Conservation (phyloP, 805 yeast genomes). For the Metschnikowia corniflorae region DNA sequence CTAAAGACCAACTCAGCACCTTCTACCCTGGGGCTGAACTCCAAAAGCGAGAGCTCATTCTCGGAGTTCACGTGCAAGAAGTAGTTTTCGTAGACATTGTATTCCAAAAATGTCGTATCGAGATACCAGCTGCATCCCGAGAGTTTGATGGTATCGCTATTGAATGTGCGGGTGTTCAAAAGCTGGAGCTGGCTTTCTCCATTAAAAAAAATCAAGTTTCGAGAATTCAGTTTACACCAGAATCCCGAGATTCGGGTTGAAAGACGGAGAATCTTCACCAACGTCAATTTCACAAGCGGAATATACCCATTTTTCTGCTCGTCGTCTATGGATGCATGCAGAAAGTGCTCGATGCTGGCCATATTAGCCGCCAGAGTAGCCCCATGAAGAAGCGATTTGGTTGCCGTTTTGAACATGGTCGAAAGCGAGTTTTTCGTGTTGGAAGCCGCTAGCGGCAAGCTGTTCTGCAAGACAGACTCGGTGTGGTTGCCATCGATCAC, state of each 20-base stretch:
- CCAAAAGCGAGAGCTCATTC: constrained; percentile 25
- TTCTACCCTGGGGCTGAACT: constrained; percentile 9
- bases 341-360: constrained; percentile 35
- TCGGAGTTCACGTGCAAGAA: constrained; percentile 27
- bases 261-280: constrained; percentile 33
- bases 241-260: constrained; percentile 27
- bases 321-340: constrained; percentile 29
- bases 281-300: constrained; percentile 26
- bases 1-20: constrained; percentile 2
- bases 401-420: constrained; percentile 29
- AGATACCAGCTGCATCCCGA: constrained; percentile 30
- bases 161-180: constrained; percentile 30
- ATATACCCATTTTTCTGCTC: constrained; percentile 26
- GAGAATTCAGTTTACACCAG: constrained; percentile 40
- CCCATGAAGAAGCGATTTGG: constrained; percentile 32
- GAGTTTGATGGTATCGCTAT: constrained; percentile 26
- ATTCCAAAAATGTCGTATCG: constrained; percentile 22
- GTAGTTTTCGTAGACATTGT: constrained; percentile 24
- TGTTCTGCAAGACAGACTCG: constrained; percentile 32
- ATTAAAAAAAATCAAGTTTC: constrained; percentile 33
- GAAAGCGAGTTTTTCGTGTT: constrained; percentile 26
- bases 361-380: constrained; percentile 18
- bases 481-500: constrained; percentile 22
- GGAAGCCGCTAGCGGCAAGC: constrained; percentile 30
- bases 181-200: constrained; percentile 28